These are phyloP conservation scores for Aurinia saxatilis DNA, from an alignment of 345 rosid species.

Conservation along the genomic window DNA sequence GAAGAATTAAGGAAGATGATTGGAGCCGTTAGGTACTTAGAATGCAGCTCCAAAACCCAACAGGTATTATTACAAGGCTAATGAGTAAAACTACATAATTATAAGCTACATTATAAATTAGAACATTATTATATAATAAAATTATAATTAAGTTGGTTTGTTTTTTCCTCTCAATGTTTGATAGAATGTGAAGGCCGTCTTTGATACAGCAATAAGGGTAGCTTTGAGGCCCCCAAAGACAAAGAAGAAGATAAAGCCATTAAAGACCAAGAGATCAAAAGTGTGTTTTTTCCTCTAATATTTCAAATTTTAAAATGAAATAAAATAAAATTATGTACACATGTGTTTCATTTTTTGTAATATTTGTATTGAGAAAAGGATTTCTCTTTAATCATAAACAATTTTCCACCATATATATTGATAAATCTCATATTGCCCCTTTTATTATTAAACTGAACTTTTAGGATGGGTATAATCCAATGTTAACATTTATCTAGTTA, in stretches of 20 bases:
- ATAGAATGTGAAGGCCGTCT: conserved; percentile 72
- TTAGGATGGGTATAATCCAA: too few species aligned
- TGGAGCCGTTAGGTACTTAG: conserved; percentile 62
- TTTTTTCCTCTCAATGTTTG: not conserved
- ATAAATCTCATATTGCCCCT: not conserved
- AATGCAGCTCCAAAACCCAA: conserved; percentile 84
- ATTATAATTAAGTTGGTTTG: not conserved
- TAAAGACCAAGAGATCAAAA: conserved; percentile 29
- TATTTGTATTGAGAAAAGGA: not conserved
- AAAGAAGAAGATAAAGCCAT: conserved; percentile 41
- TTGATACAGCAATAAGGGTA: conserved; percentile 62
- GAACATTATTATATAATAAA: too few species aligned
- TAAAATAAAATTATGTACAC: not conserved
- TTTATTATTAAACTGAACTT: too few species aligned
- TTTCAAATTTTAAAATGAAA: not conserved
- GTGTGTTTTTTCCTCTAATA: conserved; percentile 42
- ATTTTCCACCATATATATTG: not conserved
- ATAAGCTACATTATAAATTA: too few species aligned
- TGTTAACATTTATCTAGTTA: too few species aligned
- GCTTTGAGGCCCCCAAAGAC: conserved; percentile 62
- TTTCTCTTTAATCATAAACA: not conserved
- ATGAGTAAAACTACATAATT: not conserved
- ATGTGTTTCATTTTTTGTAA: not conserved
- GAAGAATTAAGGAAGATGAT: conserved; percentile 69
- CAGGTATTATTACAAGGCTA: conserved; percentile 31